phyloP scores from a whole-genome alignment of 305 asterid species.

The Fraxinus angustifolia region DNA sequence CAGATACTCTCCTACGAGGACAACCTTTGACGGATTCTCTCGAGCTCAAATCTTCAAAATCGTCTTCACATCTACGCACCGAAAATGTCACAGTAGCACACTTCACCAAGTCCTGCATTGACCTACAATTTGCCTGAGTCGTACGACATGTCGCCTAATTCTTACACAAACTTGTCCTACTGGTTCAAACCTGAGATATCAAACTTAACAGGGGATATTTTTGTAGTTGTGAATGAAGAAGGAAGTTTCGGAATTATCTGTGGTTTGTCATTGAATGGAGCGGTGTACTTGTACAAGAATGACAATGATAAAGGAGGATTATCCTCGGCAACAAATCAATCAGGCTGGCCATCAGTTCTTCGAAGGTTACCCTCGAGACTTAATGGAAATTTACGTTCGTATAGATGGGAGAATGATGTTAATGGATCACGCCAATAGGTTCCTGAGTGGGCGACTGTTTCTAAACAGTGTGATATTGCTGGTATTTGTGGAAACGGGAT shows the following conservation, averaged over 20 bases:
- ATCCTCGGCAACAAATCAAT: constrained; percentile 43
- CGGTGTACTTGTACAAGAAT: constrained; percentile 70
- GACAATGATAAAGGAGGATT: constrained; percentile 55
- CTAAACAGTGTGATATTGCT: constrained; percentile 71
- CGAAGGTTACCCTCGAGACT: constrained; percentile 55
- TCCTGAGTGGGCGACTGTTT: constrained; percentile 78
- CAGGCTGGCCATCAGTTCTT: constrained; percentile 35
- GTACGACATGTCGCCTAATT: constrained; percentile 29
- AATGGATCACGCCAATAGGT: constrained; percentile 81
- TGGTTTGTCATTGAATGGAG: constrained; percentile 63
- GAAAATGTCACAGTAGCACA: constrained; percentile 74
- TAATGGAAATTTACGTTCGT: constrained; percentile 65
- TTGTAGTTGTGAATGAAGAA: constrained; percentile 55
- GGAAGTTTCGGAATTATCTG: constrained; percentile 79
- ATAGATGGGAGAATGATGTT: constrained; percentile 72
- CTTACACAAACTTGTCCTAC: constrained; percentile 51
- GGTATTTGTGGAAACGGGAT: constrained; percentile 78
- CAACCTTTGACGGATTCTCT: constrained; percentile 56
- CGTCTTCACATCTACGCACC: constrained; percentile 50
- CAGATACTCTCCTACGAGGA: constrained; percentile 83
- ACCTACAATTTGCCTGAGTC: constrained; percentile 57
- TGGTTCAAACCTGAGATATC: constrained; percentile 82
- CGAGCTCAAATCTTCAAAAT: constrained; percentile 53
- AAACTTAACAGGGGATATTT: constrained; percentile 65
- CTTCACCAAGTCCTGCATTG: constrained; percentile 61